These are phyloP conservation scores for Phytophthora capsici DNA, from an alignment of 352 stramenopile species.

Conservation along the genomic window DNA sequence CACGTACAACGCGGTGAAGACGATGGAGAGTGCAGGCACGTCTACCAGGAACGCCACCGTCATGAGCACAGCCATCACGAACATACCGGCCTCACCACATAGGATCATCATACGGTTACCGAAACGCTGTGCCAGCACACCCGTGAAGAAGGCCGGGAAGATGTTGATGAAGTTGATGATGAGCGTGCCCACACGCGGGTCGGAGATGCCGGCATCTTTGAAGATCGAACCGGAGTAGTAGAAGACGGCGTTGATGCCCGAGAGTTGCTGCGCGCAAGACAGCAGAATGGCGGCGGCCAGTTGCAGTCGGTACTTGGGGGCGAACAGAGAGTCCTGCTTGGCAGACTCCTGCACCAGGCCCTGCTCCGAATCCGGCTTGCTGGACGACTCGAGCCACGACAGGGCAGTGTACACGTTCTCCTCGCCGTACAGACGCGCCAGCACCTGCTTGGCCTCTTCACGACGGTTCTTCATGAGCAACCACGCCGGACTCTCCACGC, in stretches of 20 bases:
- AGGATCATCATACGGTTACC: slow-evolving; percentile 51
- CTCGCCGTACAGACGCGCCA: slow-evolving; percentile 33
- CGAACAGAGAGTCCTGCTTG: slow-evolving; percentile 33
- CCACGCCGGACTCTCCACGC: slow-evolving; percentile 49
- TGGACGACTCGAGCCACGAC: slow-evolving; percentile 25
- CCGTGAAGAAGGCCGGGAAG: slow-evolving; percentile 20
- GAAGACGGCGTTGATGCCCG: slow-evolving; percentile 48
- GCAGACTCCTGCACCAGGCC: slow-evolving; percentile 9
- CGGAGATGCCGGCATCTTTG: slow-evolving; percentile 4
- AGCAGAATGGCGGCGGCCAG: slow-evolving; percentile 46
- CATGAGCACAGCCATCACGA: slow-evolving; percentile 30
- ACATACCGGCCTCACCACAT: slow-evolving; percentile 40
- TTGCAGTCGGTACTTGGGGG: slow-evolving; percentile 39
- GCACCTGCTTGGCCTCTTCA: slow-evolving; percentile 22
- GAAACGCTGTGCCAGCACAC: slow-evolving; percentile 49
- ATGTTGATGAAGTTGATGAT: slow-evolving; percentile 32
- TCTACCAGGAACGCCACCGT: slow-evolving; percentile 34
- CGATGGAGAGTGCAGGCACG: slow-evolving; percentile 27
- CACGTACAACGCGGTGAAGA: slow-evolving; percentile 20
- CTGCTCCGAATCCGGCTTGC: slow-evolving; percentile 23
- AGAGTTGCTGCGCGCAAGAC: slow-evolving; percentile 50
- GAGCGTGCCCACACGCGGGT: slow-evolving; percentile 13
- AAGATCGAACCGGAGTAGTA: slow-evolving; percentile 6
- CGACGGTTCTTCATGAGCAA: neutral
- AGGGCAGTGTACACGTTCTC: slow-evolving; percentile 35